phyloP scores from a whole-genome alignment of 176 grass and related monocot species.

The Triticum urartu region DNA sequence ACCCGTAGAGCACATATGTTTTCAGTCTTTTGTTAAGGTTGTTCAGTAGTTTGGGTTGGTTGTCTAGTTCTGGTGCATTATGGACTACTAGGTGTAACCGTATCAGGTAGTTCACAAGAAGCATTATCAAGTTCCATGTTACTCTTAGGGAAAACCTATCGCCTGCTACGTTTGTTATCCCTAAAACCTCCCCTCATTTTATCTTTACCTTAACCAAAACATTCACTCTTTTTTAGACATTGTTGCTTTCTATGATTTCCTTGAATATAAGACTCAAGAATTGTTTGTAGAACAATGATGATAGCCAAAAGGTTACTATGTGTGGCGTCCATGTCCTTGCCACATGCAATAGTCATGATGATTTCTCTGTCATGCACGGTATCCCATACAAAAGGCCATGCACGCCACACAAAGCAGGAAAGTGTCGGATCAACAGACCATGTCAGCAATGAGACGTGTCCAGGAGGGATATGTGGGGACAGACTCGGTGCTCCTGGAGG shows the following conservation, averaged over 20 bases:
- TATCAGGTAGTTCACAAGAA: conserved; percentile 15
- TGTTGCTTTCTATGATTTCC: not conserved
- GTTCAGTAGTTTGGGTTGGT: conserved; percentile 3
- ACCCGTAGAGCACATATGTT: not conserved
- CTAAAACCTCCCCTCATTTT: not conserved
- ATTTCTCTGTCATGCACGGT: not conserved
- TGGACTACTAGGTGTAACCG: not conserved
- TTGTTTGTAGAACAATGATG: not conserved
- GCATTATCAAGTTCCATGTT: not conserved
- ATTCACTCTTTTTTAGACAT: not conserved
- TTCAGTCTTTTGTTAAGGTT: not conserved
- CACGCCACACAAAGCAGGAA: not conserved
- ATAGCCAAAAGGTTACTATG: not conserved
- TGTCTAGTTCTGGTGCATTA: not conserved
- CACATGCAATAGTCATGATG: not conserved
- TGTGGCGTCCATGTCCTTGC: not conserved
- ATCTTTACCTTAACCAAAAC: not conserved
- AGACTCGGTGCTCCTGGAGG: not conserved
- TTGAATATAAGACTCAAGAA: conserved; percentile 14
- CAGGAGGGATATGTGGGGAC: not conserved
- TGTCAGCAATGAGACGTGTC: not conserved
- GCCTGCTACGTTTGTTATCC: not conserved
- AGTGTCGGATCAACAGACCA: not conserved
- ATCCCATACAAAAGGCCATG: not conserved
- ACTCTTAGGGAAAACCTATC: not conserved